Evolutionary conservation across 805 yeast species (phyloP).

Genomic region (Teunomyces gatunensis): DNA sequence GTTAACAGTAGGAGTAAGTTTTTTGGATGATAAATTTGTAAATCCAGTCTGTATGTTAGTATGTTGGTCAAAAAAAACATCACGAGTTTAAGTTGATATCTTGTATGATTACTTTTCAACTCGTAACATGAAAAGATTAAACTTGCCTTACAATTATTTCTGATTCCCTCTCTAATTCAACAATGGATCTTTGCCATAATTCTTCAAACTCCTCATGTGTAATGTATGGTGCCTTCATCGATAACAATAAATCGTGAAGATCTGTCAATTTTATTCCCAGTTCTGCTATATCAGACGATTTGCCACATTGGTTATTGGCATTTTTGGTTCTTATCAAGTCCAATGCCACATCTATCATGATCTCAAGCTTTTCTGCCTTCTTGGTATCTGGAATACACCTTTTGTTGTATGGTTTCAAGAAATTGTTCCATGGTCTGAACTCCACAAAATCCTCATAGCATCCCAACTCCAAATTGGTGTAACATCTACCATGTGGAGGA

Average conservation of each 20-base stretch:
- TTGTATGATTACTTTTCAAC: background rate
- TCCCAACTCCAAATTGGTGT: conserved; percentile 52
- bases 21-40: conserved; percentile 12
- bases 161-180: conserved; percentile 61
- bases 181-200: conserved; percentile 65
- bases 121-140: conserved; percentile 11
- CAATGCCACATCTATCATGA: conserved; percentile 64
- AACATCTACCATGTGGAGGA: conserved; percentile 80
- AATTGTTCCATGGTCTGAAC: conserved; percentile 50
- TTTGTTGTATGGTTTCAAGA: conserved; percentile 45
- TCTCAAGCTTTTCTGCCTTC: conserved; percentile 63
- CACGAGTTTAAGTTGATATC: background rate
- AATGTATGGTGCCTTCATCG: conserved; percentile 46
- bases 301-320: conserved; percentile 63
- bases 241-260: conserved; percentile 49
- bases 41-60: conserved; percentile 14
- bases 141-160: conserved; percentile 81
- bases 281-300: conserved; percentile 38
- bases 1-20: conserved; percentile 29
- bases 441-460: conserved; percentile 70
- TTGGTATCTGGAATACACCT: conserved; percentile 72
- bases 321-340: conserved; percentile 64
- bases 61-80: conserved; percentile 3
- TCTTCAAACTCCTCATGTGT: conserved; percentile 67
- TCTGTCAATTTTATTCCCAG: conserved; percentile 53